Conservation (phyloP, 495 filamentous ascomycete genomes). For the Geoglossum glabrum region DNA sequence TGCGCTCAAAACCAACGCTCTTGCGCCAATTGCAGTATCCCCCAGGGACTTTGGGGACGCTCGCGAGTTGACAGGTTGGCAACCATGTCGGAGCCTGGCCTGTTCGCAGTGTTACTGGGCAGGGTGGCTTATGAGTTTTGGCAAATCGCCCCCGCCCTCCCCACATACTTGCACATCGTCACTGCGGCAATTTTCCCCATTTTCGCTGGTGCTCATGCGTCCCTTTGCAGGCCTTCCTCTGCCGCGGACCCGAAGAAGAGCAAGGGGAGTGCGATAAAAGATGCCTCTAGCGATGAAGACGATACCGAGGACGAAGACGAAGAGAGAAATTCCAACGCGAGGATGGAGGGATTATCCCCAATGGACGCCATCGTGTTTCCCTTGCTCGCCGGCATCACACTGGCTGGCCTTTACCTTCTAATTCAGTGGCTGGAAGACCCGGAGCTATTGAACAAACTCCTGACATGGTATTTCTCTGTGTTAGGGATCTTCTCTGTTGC, state of each 20-base stretch:
- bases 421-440: slow-evolving; percentile 80
- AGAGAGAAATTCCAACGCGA: slow-evolving; percentile 22
- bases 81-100: background rate
- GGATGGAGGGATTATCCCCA: slow-evolving; percentile 56
- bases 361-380: slow-evolving; percentile 79
- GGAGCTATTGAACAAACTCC: slow-evolving; percentile 57
- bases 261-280: slow-evolving; percentile 17
- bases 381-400: slow-evolving; percentile 49
- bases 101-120: slow-evolving; percentile 14
- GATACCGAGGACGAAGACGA: slow-evolving; percentile 30
- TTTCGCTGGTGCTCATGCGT: slow-evolving; percentile 46
- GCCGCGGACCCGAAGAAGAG: slow-evolving; percentile 7
- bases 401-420: slow-evolving; percentile 66
- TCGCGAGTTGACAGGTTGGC: background rate
- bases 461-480: slow-evolving; percentile 67
- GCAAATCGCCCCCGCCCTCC: slow-evolving; percentile 31
- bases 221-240: slow-evolving; percentile 11
- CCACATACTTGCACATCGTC: slow-evolving; percentile 47
- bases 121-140: slow-evolving; percentile 29
- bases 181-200: slow-evolving; percentile 52
- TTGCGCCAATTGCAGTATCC: too few species aligned
- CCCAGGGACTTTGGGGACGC: too few species aligned
- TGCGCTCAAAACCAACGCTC: background rate
- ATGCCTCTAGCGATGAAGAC: slow-evolving; percentile 27
- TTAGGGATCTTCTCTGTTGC: slow-evolving; percentile 59